A percentile compares a stretch with the other conserved stretches of the same genome.
These are phyloP conservation scores for Lachnum nothofagi DNA, from an alignment of 2,329 filamentous ascomycete species.

Conservation along the genomic window DNA sequence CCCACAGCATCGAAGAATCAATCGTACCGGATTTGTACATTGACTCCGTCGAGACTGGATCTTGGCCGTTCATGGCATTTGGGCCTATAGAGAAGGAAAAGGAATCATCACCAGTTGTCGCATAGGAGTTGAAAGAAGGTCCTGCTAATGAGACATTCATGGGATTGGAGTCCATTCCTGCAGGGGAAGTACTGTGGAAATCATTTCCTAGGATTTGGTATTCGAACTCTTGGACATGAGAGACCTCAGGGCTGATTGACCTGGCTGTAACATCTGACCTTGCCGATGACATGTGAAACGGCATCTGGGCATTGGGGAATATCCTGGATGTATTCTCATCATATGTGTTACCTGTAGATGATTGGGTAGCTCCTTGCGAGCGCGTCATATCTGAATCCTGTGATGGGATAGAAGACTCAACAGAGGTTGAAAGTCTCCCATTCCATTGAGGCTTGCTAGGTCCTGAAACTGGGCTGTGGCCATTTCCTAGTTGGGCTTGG, in stretches of 20 bases:
- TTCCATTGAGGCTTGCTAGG: constrained; percentile 24
- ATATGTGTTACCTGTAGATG: constrained; percentile 24
- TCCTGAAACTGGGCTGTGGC: constrained; percentile 17
- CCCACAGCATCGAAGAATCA: constrained; percentile 27
- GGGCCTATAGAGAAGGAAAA: constrained; percentile 21
- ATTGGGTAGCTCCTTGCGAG: constrained; percentile 26
- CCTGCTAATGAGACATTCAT: constrained; percentile 20
- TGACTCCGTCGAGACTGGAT: constrained; percentile 22
- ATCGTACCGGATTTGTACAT: constrained; percentile 21
- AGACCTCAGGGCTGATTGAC: constrained; percentile 29
- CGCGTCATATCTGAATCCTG: constrained; percentile 28
- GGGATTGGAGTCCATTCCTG: constrained; percentile 17
- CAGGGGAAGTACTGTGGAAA: constrained; percentile 23
- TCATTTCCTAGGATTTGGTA: constrained; percentile 29
- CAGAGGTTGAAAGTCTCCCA: constrained; percentile 20
- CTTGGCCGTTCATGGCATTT: constrained; percentile 18
- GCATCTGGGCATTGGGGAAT: constrained; percentile 27
- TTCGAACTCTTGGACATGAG: constrained; percentile 27
- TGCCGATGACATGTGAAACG: constrained; percentile 31
- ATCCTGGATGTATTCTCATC: constrained; percentile 27
- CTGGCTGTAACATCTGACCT: constrained; percentile 30
- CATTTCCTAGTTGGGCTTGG: constrained; percentile 18
- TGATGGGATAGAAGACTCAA: constrained; percentile 28
- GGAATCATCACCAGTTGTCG: constrained; percentile 21
- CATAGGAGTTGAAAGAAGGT: constrained; percentile 22